These are phyloP conservation scores for Penicillium bialowiezense DNA, from an alignment of 495 filamentous ascomycete species.

Conservation along the genomic window DNA sequence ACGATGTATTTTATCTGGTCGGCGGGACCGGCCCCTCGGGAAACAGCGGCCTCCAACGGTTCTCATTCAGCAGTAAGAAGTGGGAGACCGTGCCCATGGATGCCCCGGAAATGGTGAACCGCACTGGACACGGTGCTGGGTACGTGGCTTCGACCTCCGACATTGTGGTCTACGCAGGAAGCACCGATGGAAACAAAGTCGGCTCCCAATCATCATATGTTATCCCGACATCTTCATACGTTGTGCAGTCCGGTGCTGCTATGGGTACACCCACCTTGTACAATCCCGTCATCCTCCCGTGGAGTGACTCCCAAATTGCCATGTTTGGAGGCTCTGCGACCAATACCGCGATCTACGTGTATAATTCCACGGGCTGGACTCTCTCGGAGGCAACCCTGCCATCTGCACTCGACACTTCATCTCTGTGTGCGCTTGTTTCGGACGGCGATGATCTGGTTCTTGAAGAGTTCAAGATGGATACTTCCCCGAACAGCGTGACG, in stretches of 20 bases:
- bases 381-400: constrained; percentile 59
- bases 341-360: constrained; percentile 70
- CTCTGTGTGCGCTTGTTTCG: constrained; percentile 61
- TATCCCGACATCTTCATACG: constrained; percentile 62
- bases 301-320: constrained; percentile 67
- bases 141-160: constrained; percentile 68
- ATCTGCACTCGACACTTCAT: constrained; percentile 53
- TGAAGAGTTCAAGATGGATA: constrained; percentile 72
- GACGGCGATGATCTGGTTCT: constrained; percentile 83
- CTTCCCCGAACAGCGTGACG: constrained; percentile 73
- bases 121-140: constrained; percentile 68
- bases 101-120: constrained; percentile 59
- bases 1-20: constrained; percentile 71
- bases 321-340: constrained; percentile 70
- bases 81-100: constrained; percentile 68
- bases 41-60: constrained; percentile 82
- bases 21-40: constrained; percentile 61
- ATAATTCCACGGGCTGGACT: constrained; percentile 55
- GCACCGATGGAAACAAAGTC: constrained; percentile 48
- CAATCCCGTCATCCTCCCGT: constrained; percentile 71
- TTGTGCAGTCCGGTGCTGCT: constrained; percentile 46
- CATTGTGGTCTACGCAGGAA: constrained; percentile 81
- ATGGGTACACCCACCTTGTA: constrained; percentile 60
- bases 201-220: constrained; percentile 74
- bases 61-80: constrained; percentile 66